Evolutionary conservation across 1,284 basidiomycete species (phyloP).

Genomic region (Boletus semigastroideus): DNA sequence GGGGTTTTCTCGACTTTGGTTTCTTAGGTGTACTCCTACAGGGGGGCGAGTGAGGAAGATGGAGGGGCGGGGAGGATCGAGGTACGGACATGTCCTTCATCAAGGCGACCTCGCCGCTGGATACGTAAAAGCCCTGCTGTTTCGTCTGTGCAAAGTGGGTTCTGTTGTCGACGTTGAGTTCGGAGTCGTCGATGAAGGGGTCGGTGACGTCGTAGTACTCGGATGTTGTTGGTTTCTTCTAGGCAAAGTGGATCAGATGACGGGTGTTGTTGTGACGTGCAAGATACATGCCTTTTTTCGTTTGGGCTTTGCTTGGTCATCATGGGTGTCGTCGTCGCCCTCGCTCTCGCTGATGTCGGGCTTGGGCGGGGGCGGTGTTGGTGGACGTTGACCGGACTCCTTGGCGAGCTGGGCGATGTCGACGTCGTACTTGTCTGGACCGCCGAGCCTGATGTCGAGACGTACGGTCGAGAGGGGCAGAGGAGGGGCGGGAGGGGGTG

Average conservation of each 20-base stretch:
- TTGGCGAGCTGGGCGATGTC: slow-evolving; percentile 60
- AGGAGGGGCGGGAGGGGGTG: slow-evolving; percentile 45
- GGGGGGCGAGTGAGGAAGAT: slow-evolving; percentile 18
- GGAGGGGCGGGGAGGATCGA: not conserved
- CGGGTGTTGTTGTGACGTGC: not conserved
- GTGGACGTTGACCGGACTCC: slow-evolving; percentile 61
- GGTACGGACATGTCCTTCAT: slow-evolving; percentile 67
- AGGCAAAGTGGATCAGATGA: slow-evolving; percentile 9
- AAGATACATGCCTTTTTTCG: slow-evolving; percentile 42
- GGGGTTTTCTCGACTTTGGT: slow-evolving; percentile 60
- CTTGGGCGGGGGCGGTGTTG: slow-evolving; percentile 51
- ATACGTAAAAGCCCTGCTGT: slow-evolving; percentile 93
- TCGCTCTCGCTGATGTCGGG: slow-evolving; percentile 53
- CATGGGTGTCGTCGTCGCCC: slow-evolving; percentile 48
- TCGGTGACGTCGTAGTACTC: slow-evolving; percentile 90
- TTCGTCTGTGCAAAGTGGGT: slow-evolving; percentile 92
- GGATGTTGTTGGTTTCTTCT: slow-evolving; percentile 58
- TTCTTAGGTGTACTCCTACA: slow-evolving; percentile 56
- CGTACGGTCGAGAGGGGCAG: slow-evolving; percentile 65
- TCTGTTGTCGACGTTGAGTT: slow-evolving; percentile 86
- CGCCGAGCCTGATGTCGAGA: slow-evolving; percentile 66
- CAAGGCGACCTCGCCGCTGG: slow-evolving; percentile 81
- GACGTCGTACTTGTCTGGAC: slow-evolving; percentile 70
- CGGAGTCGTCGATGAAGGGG: slow-evolving; percentile 97
- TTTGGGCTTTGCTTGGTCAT: slow-evolving; percentile 40